Percentiles rank a stretch among this genome's conserved stretches.
These are phyloP conservation scores for Cercophora samala DNA, from an alignment of 495 filamentous ascomycete genomes.

Conservation along the genomic window DNA sequence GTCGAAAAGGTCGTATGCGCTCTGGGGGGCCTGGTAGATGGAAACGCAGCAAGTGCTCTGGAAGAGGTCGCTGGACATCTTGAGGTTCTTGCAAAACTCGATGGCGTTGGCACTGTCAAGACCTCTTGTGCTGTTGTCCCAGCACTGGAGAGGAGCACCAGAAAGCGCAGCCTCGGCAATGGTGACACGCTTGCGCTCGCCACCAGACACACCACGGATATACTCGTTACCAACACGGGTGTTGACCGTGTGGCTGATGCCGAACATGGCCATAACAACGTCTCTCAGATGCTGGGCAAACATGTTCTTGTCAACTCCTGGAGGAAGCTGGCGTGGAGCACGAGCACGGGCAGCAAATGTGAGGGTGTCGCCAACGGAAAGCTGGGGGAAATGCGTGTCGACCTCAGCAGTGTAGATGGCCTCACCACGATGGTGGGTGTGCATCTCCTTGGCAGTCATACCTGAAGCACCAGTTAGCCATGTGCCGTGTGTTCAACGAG, in stretches of 20 bases:
- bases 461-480: slow-evolving; percentile 29
- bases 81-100: slow-evolving; percentile 71
- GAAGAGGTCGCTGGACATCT: slow-evolving; percentile 61
- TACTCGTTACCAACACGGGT: slow-evolving; percentile 79
- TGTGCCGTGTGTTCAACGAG: slow-evolving; percentile 17
- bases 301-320: slow-evolving; percentile 54
- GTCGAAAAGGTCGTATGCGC: slow-evolving; percentile 75
- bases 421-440: slow-evolving; percentile 68
- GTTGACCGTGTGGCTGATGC: slow-evolving; percentile 70
- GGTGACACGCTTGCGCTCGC: slow-evolving; percentile 79
- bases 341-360: slow-evolving; percentile 71
- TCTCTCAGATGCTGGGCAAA: slow-evolving; percentile 67
- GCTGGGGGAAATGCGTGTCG: slow-evolving; percentile 79
- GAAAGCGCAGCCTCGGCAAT: slow-evolving; percentile 71
- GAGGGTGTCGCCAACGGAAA: slow-evolving; percentile 75
- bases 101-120: slow-evolving; percentile 76
- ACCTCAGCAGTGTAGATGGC: slow-evolving; percentile 78
- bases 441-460: slow-evolving; percentile 59
- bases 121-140: slow-evolving; percentile 82
- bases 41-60: slow-evolving; percentile 69
- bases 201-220: slow-evolving; percentile 74
- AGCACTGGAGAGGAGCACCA: slow-evolving; percentile 69
- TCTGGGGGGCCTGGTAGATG: slow-evolving; percentile 79
- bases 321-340: slow-evolving; percentile 59
- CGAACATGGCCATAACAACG: slow-evolving; percentile 77